These are phyloP conservation scores for Brassica hybrid DNA, from an alignment of 441 rosid genomes.

Conservation along the genomic window DNA sequence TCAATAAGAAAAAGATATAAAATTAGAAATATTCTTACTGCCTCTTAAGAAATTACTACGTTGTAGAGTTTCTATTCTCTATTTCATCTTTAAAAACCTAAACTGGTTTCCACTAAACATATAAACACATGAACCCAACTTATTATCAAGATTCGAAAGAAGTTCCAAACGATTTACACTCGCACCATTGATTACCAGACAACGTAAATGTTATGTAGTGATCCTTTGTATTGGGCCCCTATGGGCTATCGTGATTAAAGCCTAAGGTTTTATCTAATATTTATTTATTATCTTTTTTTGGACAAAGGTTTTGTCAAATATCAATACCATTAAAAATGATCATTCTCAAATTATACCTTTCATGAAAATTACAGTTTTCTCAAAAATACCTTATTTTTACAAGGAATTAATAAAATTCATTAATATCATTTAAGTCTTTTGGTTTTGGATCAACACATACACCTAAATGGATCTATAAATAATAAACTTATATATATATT, in stretches of 20 bases:
- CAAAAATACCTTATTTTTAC: too few species aligned
- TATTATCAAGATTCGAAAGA: neutral
- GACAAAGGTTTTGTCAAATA: too few species aligned
- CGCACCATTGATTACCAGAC: neutral
- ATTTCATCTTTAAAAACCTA: neutral
- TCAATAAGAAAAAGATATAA: neutral
- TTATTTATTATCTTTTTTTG: too few species aligned
- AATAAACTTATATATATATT: too few species aligned
- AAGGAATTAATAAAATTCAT: too few species aligned
- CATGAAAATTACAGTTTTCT: too few species aligned
- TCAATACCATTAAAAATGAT: too few species aligned
- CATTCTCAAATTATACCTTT: too few species aligned
- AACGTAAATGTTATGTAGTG: neutral
- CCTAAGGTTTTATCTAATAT: neutral
- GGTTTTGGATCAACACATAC: too few species aligned
- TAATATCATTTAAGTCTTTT: too few species aligned
- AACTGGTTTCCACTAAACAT: neutral
- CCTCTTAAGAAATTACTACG: too few species aligned
- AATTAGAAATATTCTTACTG: neutral
- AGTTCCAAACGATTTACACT: neutral
- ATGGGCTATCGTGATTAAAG: neutral
- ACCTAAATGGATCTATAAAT: too few species aligned
- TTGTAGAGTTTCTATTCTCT: neutral
- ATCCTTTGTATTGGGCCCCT: neutral
- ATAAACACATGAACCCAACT: neutral